These are phyloP conservation scores for Nicotiana sylvestris DNA, from an alignment of 257 asterid genomes.

Conservation along the genomic window DNA sequence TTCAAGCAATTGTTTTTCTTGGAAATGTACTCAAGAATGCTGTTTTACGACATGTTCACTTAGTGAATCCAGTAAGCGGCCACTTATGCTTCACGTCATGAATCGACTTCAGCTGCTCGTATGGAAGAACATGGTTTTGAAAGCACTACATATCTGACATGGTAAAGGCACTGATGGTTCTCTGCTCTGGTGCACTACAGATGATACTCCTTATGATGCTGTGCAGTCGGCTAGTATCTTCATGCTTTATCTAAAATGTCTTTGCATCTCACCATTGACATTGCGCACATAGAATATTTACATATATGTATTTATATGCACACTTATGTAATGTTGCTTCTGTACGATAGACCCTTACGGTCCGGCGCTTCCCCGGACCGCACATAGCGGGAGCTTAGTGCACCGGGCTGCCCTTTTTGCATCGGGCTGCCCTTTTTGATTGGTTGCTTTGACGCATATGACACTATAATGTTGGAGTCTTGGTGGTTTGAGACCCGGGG, in stretches of 20 bases:
- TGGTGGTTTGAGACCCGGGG: constrained; percentile 67
- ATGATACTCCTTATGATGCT: constrained; percentile 77
- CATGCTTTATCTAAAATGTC: neutral
- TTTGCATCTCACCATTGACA: neutral
- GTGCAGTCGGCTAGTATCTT: constrained; percentile 63
- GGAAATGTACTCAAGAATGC: no score
- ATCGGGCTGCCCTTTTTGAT: no score
- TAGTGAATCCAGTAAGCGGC: neutral
- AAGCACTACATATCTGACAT: constrained; percentile 72
- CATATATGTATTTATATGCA: neutral
- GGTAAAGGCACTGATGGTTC: constrained; percentile 18
- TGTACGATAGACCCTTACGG: no score
- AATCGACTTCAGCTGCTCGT: constrained; percentile 67
- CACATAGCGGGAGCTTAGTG: no score
- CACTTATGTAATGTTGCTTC: no score
- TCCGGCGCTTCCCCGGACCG: no score
- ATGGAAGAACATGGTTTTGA: constrained; percentile 92
- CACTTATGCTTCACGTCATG: constrained; percentile 45
- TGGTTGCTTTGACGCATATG: constrained; percentile 43
- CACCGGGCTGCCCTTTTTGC: no score
- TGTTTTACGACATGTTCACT: no score
- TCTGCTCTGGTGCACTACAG: neutral
- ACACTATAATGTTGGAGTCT: constrained; percentile 87
- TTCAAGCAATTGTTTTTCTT: no score
- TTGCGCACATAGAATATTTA: neutral